phyloP scores from a whole-genome alignment of 2,329 filamentous ascomycete species.

The Amesomyces nigricolor region DNA sequence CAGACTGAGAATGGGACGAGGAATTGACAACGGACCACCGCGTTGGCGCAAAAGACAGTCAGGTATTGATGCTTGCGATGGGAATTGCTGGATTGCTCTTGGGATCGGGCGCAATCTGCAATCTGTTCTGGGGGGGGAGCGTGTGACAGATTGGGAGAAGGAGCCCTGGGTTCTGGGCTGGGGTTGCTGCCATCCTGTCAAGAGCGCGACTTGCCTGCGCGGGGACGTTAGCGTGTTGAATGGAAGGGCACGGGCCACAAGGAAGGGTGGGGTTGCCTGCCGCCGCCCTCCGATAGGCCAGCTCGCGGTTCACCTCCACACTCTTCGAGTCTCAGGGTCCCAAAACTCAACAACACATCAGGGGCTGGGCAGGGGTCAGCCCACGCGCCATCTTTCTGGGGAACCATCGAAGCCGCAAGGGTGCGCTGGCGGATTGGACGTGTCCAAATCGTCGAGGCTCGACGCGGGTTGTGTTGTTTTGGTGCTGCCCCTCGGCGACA shows the following conservation, averaged over 20 bases:
- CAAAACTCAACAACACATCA: slow-evolving; percentile 12
- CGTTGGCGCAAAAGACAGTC: neutral
- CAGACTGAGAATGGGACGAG: neutral
- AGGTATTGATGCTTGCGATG: slow-evolving; percentile 14
- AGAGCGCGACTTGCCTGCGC: slow-evolving; percentile 19
- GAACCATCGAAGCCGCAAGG: neutral
- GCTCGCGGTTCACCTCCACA: slow-evolving; percentile 8
- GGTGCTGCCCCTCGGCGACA: too few relatives aligned
- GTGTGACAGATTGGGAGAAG: slow-evolving; percentile 21
- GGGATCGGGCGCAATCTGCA: slow-evolving; percentile 21
- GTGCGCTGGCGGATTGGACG: neutral
- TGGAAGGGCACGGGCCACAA: slow-evolving; percentile 18
- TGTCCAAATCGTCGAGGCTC: too few relatives aligned
- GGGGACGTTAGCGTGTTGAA: slow-evolving; percentile 15
- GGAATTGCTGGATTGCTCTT: slow-evolving; percentile 13
- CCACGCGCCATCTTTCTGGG: slow-evolving; percentile 19
- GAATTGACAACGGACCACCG: neutral
- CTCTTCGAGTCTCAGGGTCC: neutral
- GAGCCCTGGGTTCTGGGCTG: slow-evolving; percentile 17
- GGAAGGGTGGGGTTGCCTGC: neutral
- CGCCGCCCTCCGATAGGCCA: slow-evolving; percentile 7
- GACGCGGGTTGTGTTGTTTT: too few relatives aligned
- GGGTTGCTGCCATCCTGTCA: slow-evolving; percentile 7
- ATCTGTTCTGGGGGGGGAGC: slow-evolving; percentile 20
- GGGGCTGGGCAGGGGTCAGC: slow-evolving; percentile 14